A percentile compares a stretch with the other conserved stretches of the same genome.
phyloP scores from a whole-genome alignment of 768 basidiomycete genomes.

The Piloderma croceum region DNA sequence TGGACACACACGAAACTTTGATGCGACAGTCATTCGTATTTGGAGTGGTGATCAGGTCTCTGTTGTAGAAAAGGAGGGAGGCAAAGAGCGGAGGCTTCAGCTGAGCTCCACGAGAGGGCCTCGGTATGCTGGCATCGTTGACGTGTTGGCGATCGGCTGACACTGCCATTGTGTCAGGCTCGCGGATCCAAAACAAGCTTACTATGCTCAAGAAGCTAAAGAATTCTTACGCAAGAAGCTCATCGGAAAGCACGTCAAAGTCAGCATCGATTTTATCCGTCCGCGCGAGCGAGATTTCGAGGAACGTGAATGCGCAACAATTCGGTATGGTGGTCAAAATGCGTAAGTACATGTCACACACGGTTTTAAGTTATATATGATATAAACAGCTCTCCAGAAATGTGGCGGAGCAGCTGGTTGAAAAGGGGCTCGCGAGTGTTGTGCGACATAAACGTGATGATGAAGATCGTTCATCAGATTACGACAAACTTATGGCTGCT shows the following conservation, averaged over 20 bases:
- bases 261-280: slow-evolving; percentile 85
- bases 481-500: slow-evolving; percentile 92
- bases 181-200: slow-evolving; percentile 80
- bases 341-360: slow-evolving; percentile 43
- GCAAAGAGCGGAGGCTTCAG: slow-evolving; percentile 78
- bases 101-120: slow-evolving; percentile 86
- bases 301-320: slow-evolving; percentile 86
- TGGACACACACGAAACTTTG: slow-evolving; percentile 54
- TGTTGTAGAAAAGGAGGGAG: slow-evolving; percentile 63
- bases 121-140: slow-evolving; percentile 42
- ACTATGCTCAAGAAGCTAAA: slow-evolving; percentile 85
- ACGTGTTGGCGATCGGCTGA: slow-evolving; percentile 7
- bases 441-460: slow-evolving; percentile 93
- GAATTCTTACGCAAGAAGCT: slow-evolving; percentile 90
- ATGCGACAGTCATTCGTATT: slow-evolving; percentile 76
- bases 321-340: slow-evolving; percentile 79
- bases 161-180: slow-evolving; percentile 46
- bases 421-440: slow-evolving; percentile 85
- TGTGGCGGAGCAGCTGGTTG: slow-evolving; percentile 87
- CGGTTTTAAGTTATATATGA: background rate
- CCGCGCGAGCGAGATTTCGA: slow-evolving; percentile 92
- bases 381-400: slow-evolving; percentile 48
- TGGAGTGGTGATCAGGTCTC: slow-evolving; percentile 94
- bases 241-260: slow-evolving; percentile 83
- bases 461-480: slow-evolving; percentile 92